Evolutionary conservation across 805 yeast genomes (phyloP), one percentile per base, ranked within the genome.

Genomic region (Peterozyma toletana): DNA sequence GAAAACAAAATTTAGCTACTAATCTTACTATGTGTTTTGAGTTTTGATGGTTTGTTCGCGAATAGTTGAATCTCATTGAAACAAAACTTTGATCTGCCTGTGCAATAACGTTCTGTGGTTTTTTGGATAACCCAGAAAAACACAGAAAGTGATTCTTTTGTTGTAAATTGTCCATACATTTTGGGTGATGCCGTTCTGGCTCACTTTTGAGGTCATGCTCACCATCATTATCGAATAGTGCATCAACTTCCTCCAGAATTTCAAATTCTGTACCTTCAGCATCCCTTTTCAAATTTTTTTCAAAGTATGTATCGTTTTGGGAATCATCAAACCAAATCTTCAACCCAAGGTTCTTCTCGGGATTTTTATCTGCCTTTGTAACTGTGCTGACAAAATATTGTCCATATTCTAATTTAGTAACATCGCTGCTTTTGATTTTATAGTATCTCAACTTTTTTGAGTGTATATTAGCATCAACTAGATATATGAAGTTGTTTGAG

Each of bases 341-440:
- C 30, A 64, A 27, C 1, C 69, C 68, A 37, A 63, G 47, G 40
- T 64, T 66, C 43, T 51, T 58, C 29, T 49, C 53, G 13, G 66
- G 64, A 39, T 60, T 63, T 39, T 50, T 46, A 9, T 53, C 48
- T n/a, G 51, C 37, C 2, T 49, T 37, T 2, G 56, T 51, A 10
- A 49, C 47, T 17, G 53, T 45, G 29, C 50, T 48, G 9, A 43
- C 31, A 42, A 50, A 53, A 39, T 48, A 57, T 30, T 50, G 50
- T 16, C 70, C 70, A 45, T 63, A 63, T 27, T 55, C 53, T 33
- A 69, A 18, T 11, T 41, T 48, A 30, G 39, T 42, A 29, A 57
- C 45, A 29, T 49, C 46, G 21, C 55, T 45, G 9, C 49, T 53
- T 16, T 53, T 42, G 14, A 57, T 29, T 31, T 44, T 43, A 38